A percentile compares a stretch with the other conserved stretches of the same genome.
These are phyloP conservation scores for Metschnikowia kunwiensis DNA, from an alignment of 805 yeast species.

Conservation along the genomic window DNA sequence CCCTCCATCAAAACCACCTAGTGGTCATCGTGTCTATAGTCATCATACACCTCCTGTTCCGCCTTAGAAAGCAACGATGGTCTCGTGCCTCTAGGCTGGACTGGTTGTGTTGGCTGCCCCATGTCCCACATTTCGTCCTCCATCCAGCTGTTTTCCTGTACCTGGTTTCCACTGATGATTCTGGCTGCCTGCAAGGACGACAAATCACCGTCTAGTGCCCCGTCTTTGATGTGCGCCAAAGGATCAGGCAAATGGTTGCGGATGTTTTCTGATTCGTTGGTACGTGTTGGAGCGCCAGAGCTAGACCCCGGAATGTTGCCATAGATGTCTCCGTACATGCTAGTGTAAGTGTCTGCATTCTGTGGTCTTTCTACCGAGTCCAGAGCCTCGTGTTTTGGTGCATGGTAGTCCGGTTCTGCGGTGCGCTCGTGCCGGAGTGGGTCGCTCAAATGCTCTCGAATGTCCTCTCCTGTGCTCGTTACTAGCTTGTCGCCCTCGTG, in stretches of 20 bases:
- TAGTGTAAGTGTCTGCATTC: background rate
- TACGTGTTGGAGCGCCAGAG: background rate
- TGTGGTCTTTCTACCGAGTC: too few relatives aligned
- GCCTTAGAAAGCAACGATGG: constrained; percentile 24
- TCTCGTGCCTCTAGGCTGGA: background rate
- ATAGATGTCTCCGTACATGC: too few relatives aligned
- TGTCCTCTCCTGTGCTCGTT: constrained; percentile 35
- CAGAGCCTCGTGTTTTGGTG: constrained; percentile 11
- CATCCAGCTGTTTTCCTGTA: constrained; percentile 33
- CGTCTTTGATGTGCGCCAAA: constrained; percentile 41
- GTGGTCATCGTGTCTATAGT: constrained; percentile 40
- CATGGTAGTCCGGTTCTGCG: constrained; percentile 11
- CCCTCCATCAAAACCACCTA: background rate
- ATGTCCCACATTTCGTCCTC: constrained; percentile 29
- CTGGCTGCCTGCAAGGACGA: constrained; percentile 39
- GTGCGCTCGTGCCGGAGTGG: constrained; percentile 15
- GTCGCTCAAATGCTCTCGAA: constrained; percentile 24
- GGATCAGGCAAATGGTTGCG: constrained; percentile 41
- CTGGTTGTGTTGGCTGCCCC: background rate
- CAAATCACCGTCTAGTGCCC: constrained; percentile 30
- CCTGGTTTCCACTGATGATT: constrained; percentile 41
- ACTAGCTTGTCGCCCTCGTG: constrained; percentile 39
- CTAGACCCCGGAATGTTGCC: background rate
- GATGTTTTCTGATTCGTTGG: constrained; percentile 6
- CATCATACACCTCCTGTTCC: constrained; percentile 41